Percentiles rank a stretch among this genome's conserved stretches.
Conservation (phyloP, 2,329 filamentous ascomycete genomes). For the Trichophyton mentagrophytes region DNA sequence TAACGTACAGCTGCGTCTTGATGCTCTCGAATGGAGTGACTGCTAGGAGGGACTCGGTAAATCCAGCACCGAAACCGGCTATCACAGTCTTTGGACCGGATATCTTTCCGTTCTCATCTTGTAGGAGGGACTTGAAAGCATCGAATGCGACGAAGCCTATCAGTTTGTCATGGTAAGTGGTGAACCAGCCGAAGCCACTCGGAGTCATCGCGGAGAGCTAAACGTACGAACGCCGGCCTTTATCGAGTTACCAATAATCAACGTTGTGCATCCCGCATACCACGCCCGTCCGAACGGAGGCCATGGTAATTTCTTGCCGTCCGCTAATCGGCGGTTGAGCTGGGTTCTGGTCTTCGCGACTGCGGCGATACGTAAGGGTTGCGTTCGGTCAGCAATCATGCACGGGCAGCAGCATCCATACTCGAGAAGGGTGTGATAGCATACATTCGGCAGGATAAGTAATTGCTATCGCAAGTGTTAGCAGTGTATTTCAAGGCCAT, state of each 20-base stretch:
- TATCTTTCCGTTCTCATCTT: slow-evolving; percentile 74
- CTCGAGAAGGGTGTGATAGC: slow-evolving; percentile 14
- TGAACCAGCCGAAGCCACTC: background rate
- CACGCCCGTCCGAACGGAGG: slow-evolving; percentile 86
- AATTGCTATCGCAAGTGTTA: slow-evolving; percentile 48
- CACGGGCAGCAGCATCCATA: too few relatives aligned
- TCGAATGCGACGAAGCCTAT: slow-evolving; percentile 89
- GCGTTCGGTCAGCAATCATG: background rate
- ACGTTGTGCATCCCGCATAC: slow-evolving; percentile 95
- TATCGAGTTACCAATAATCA: slow-evolving; percentile 91
- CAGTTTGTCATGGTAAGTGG: background rate
- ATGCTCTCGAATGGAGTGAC: slow-evolving; percentile 97
- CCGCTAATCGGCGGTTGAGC: slow-evolving; percentile 71
- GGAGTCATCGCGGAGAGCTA: background rate
- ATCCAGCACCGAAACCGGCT: slow-evolving; percentile 85
- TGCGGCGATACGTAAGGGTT: slow-evolving; percentile 23
- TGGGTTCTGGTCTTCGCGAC: slow-evolving; percentile 92
- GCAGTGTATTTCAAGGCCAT: slow-evolving; percentile 1
- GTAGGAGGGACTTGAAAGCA: slow-evolving; percentile 72
- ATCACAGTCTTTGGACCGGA: slow-evolving; percentile 83
- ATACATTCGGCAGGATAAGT: slow-evolving; percentile 90
- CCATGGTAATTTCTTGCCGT: slow-evolving; percentile 81
- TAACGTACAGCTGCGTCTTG: slow-evolving; percentile 72
- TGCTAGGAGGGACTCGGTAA: slow-evolving; percentile 83
- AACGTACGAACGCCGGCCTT: slow-evolving; percentile 84